Conservation (phyloP, 1,284 basidiomycete genomes). For the Cronartium ribicola region DNA sequence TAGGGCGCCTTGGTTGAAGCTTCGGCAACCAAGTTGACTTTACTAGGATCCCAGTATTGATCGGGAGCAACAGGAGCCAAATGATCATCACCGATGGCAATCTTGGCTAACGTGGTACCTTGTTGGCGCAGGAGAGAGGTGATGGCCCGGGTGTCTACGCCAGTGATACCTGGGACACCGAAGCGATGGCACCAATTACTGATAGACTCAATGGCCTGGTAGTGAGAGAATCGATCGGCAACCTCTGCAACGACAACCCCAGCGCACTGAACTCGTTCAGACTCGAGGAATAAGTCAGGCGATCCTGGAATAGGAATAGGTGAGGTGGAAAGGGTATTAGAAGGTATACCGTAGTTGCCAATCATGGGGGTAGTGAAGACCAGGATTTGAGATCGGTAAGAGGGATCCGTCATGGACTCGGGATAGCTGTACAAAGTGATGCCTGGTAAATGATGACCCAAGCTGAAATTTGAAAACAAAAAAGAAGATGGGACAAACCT, state of each 20-base stretch:
- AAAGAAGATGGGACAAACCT: conserved; percentile 63
- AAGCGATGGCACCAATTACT: conserved; percentile 89
- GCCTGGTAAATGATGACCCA: conserved; percentile 17
- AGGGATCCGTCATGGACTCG: conserved; percentile 99
- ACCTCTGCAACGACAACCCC: conserved; percentile 92
- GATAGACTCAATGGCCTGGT: conserved; percentile 86
- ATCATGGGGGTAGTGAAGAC: conserved; percentile 98
- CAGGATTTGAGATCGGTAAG: conserved; percentile 94
- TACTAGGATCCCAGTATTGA: conserved; percentile 82
- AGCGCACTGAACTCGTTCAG: conserved; percentile 79
- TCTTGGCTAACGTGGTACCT: conserved; percentile 88
- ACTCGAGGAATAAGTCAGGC: conserved; percentile 67
- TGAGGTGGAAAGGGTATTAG: conserved; percentile 56
- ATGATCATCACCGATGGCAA: conserved; percentile 76
- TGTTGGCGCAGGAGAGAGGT: conserved; percentile 90
- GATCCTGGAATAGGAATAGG: conserved; percentile 41
- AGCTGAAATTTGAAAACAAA: background rate
- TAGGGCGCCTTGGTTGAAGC: conserved; percentile 83
- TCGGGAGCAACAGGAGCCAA: conserved; percentile 60
- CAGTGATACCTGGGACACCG: conserved; percentile 87
- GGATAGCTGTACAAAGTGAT: conserved; percentile 58
- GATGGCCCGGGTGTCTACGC: conserved; percentile 95
- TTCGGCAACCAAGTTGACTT: conserved; percentile 87
- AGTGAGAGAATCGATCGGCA: conserved; percentile 90
- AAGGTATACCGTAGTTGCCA: conserved; percentile 95